A percentile compares a stretch with the other conserved stretches of the same genome.
Conservation (phyloP, 2,329 filamentous ascomycete species). For the Penicillium sp. region DNA sequence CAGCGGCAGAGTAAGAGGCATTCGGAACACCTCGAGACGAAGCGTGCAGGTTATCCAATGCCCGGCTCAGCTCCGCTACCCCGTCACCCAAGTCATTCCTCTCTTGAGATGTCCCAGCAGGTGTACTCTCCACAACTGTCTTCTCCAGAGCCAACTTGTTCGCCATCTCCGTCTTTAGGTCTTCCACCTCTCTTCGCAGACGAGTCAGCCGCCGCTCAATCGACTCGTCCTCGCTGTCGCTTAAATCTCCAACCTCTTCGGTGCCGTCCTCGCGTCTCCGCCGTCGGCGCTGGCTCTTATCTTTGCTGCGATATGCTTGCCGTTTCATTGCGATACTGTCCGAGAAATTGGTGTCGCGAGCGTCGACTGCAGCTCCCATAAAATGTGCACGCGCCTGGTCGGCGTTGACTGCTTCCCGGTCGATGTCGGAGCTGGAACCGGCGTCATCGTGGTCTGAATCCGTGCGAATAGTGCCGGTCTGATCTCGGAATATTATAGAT, state of each 20-base stretch:
- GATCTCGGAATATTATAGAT: constrained; percentile 47
- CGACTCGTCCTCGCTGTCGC: constrained; percentile 76
- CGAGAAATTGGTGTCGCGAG: constrained; percentile 80
- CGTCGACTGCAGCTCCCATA: constrained; percentile 71
- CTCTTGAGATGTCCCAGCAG: constrained; percentile 44
- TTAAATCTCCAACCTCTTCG: constrained; percentile 70
- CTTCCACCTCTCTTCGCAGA: constrained; percentile 78
- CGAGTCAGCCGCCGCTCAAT: constrained; percentile 78
- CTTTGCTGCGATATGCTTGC: constrained; percentile 78
- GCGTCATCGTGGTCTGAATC: constrained; percentile 59
- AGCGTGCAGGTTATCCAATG: constrained; percentile 64
- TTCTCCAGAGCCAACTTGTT: constrained; percentile 55
- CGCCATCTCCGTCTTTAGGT: constrained; percentile 59
- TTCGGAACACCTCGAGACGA: constrained; percentile 27
- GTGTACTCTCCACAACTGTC: constrained; percentile 35
- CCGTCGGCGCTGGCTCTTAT: constrained; percentile 53
- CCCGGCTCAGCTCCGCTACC: constrained; percentile 68
- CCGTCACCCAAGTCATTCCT: constrained; percentile 52
- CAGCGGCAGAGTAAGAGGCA: constrained; percentile 35
- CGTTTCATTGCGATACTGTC: constrained; percentile 81
- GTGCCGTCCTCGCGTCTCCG: constrained; percentile 48
- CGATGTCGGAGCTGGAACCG: constrained; percentile 61
- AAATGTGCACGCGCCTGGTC: constrained; percentile 80
- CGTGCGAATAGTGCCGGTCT: constrained; percentile 59
- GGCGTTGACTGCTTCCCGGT: constrained; percentile 72